phyloP scores from a whole-genome alignment of 805 yeast species.

The Candida boleticola region DNA sequence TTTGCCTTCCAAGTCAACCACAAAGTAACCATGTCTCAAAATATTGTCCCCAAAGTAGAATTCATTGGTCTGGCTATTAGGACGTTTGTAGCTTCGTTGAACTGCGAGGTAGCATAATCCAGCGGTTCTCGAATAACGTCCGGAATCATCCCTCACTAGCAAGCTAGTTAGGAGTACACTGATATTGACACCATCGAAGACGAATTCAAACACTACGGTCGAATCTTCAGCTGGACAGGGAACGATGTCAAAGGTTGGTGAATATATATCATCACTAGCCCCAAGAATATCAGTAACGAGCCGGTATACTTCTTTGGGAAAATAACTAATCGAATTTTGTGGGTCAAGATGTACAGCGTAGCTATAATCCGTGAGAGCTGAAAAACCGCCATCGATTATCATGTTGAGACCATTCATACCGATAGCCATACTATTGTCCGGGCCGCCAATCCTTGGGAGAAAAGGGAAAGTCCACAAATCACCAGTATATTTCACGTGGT shows the following conservation, averaged over 20 bases:
- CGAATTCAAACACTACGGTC: constrained; percentile 34
- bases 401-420: not conserved
- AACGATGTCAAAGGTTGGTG: constrained; percentile 16
- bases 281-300: not conserved
- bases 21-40: constrained; percentile 61
- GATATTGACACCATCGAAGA: constrained; percentile 57
- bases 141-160: constrained; percentile 12
- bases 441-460: constrained; percentile 19
- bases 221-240: constrained; percentile 33
- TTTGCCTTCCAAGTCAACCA: too few relatives aligned
- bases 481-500: constrained; percentile 39
- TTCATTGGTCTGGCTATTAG: not conserved
- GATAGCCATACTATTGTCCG: not conserved
- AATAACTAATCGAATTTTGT: too few relatives aligned
- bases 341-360: not conserved
- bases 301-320: not conserved
- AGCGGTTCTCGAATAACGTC: not conserved
- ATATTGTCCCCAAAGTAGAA: constrained; percentile 63
- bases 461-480: constrained; percentile 31
- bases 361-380: not conserved
- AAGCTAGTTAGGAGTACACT: constrained; percentile 44
- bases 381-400: not conserved
- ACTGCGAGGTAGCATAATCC: not conserved
- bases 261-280: not conserved
- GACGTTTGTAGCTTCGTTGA: not conserved